Percentiles rank a stretch among this genome's conserved stretches.
Evolutionary conservation across 2,329 filamentous ascomycete genomes (phyloP).

Genomic region (Annulohypoxylon truncatum): DNA sequence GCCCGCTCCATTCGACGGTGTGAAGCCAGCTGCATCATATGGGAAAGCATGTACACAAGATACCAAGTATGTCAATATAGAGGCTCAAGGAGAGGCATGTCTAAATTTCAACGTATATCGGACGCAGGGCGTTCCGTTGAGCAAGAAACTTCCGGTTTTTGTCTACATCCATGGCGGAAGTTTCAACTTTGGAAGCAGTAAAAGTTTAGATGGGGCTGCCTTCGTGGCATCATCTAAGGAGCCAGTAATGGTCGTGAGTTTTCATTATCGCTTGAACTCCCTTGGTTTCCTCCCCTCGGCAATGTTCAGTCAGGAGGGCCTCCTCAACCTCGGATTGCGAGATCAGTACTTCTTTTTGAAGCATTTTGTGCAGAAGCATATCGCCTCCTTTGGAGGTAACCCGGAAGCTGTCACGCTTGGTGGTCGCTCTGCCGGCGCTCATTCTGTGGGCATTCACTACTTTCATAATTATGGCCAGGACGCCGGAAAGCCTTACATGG

Average conservation of each 20-base stretch:
- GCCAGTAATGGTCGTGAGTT: conserved; percentile 46
- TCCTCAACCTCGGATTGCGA: conserved; percentile 41
- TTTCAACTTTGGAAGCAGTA: conserved; percentile 51
- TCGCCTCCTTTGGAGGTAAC: conserved; percentile 40
- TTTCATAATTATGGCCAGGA: conserved; percentile 54
- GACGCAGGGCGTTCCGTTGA: conserved; percentile 50
- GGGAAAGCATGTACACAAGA: conserved; percentile 59
- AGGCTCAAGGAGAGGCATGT: conserved; percentile 51
- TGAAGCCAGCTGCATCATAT: conserved; percentile 53
- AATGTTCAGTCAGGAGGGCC: conserved; percentile 41
- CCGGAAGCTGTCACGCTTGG: conserved; percentile 36
- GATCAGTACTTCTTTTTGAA: conserved; percentile 42
- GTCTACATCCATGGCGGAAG: conserved; percentile 57
- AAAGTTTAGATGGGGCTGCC: conserved; percentile 52
- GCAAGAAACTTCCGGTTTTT: conserved; percentile 53
- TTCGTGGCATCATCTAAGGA: conserved; percentile 44
- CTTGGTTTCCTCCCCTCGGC: conserved; percentile 45
- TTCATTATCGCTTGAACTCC: conserved; percentile 48
- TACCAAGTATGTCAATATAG: conserved; percentile 31
- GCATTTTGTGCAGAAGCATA: conserved; percentile 39
- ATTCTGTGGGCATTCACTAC: conserved; percentile 54
- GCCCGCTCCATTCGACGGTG: conserved; percentile 55
- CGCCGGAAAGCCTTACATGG: conserved; percentile 48
- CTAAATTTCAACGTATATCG: conserved; percentile 57
- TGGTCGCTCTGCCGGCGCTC: conserved; percentile 42